These are phyloP conservation scores for Orbilia oligospora DNA, from an alignment of 2,329 filamentous ascomycete species.

Conservation along the genomic window DNA sequence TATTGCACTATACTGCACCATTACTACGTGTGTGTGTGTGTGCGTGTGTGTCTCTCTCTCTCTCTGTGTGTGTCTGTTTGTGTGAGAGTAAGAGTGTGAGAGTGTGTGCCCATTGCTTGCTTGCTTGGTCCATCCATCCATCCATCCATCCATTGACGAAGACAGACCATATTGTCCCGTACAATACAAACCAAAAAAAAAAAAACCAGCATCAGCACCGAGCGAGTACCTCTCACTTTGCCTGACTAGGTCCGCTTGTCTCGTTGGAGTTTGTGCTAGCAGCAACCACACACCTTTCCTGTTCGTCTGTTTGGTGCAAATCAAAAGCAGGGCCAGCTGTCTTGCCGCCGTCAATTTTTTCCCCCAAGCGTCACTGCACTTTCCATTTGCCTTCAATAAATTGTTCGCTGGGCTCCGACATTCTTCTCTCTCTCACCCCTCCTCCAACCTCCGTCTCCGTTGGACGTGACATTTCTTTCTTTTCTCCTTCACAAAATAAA, in stretches of 20 bases:
- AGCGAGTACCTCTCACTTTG: constrained; percentile 17
- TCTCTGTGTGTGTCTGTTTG: neutral
- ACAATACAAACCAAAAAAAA: constrained; percentile 45
- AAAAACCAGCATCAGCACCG: constrained; percentile 12
- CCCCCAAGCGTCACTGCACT: constrained; percentile 50
- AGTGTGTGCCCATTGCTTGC: constrained; percentile 8
- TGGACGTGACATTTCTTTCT: constrained; percentile 45
- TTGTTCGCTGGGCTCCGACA: constrained; percentile 59
- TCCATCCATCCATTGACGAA: constrained; percentile 27
- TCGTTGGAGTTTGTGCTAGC: constrained; percentile 40
- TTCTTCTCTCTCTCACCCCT: constrained; percentile 43
- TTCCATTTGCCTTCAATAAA: constrained; percentile 46
- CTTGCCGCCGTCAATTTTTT: constrained; percentile 61
- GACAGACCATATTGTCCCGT: constrained; percentile 46
- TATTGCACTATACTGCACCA: neutral
- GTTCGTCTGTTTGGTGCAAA: constrained; percentile 49
- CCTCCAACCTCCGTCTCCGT: constrained; percentile 60
- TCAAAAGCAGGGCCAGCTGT: constrained; percentile 60
- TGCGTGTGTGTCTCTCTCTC: constrained; percentile 15
- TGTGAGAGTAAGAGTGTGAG: neutral
- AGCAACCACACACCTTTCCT: constrained; percentile 40
- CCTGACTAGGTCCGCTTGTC: constrained; percentile 32
- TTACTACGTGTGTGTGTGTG: constrained; percentile 14
- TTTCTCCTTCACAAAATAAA: constrained; percentile 14
- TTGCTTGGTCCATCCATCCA: neutral